Conservation (phyloP, 306 rosid species). For the Amphicarpaea edgeworthii region DNA sequence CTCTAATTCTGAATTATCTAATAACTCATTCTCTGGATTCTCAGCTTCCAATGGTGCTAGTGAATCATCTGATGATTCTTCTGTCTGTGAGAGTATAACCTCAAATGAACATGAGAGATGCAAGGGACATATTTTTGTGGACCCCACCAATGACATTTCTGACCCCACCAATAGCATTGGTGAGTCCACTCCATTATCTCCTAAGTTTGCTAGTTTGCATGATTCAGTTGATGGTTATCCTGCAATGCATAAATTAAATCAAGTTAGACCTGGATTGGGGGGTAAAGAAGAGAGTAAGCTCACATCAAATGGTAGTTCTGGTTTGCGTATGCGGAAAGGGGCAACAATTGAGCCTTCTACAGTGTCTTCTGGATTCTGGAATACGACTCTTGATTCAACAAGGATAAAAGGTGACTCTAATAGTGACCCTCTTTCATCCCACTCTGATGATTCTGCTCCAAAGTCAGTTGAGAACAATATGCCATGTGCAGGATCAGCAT, state of each 20-base stretch:
- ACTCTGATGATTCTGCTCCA: constrained; percentile 48
- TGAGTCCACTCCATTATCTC: constrained; percentile 60
- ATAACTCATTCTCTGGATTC: constrained; percentile 76
- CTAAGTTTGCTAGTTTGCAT: constrained; percentile 78
- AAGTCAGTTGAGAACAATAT: constrained; percentile 40
- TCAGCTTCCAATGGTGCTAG: constrained; percentile 56
- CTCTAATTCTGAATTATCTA: constrained; percentile 60
- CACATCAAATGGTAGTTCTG: constrained; percentile 47
- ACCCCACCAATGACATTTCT: constrained; percentile 48
- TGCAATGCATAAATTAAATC: constrained; percentile 47
- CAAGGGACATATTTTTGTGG: constrained; percentile 57
- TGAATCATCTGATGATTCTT: constrained; percentile 75
- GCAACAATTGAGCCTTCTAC: constrained; percentile 49
- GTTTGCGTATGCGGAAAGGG: constrained; percentile 45
- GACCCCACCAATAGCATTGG: constrained; percentile 45
- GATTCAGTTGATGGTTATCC: constrained; percentile 61
- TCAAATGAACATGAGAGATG: constrained; percentile 63
- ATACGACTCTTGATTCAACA: constrained; percentile 48
- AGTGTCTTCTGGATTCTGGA: constrained; percentile 68
- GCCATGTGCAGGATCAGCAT: constrained; percentile 42
- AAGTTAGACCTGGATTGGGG: constrained; percentile 43
- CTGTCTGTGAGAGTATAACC: constrained; percentile 65
- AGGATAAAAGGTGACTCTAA: constrained; percentile 45
- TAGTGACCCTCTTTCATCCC: constrained; percentile 39
- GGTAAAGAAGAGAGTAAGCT: constrained; percentile 46